Evolutionary conservation across 1,284 basidiomycete species (phyloP).

Genomic region (Cutaneotrichosporon arboriforme): DNA sequence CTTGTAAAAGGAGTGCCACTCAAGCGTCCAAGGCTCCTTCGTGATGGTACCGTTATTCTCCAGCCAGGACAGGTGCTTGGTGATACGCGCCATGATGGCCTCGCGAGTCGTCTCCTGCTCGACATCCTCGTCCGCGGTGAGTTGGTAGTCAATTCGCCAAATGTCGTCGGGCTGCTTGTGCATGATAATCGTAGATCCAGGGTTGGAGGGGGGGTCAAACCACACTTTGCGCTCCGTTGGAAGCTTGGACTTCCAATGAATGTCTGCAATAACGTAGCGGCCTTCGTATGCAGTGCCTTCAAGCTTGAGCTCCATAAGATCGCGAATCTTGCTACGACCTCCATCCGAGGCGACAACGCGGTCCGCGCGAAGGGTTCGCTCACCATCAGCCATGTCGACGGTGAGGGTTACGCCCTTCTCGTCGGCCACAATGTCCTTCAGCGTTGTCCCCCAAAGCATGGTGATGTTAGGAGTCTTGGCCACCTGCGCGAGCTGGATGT

Average conservation of each 20-base stretch:
- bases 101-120: slow-evolving; percentile 14
- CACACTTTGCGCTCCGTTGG: slow-evolving; percentile 14
- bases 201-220: slow-evolving; percentile 20
- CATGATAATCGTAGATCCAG: slow-evolving; percentile 19
- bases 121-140: slow-evolving; percentile 11
- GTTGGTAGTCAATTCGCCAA: slow-evolving; percentile 23
- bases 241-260: slow-evolving; percentile 18
- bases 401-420: slow-evolving; percentile 11
- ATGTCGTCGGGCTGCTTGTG: slow-evolving; percentile 23
- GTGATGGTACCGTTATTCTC: slow-evolving; percentile 22
- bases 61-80: slow-evolving; percentile 19
- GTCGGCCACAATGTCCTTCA: slow-evolving; percentile 6
- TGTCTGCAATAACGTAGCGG: slow-evolving; percentile 19
- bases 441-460: slow-evolving; percentile 13
- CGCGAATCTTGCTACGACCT: slow-evolving; percentile 15
- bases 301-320: slow-evolving; percentile 9
- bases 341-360: slow-evolving; percentile 15
- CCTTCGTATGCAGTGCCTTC: slow-evolving; percentile 19
- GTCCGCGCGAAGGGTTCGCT: slow-evolving; percentile 14
- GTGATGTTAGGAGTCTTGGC: slow-evolving; percentile 10
- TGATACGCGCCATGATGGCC: slow-evolving; percentile 14
- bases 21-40: slow-evolving; percentile 19
- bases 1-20: slow-evolving; percentile 22
- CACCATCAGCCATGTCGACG: slow-evolving; percentile 14
- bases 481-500: slow-evolving; percentile 13